Conservation (phyloP, 768 basidiomycete species). For the Suillus subalutaceus region DNA sequence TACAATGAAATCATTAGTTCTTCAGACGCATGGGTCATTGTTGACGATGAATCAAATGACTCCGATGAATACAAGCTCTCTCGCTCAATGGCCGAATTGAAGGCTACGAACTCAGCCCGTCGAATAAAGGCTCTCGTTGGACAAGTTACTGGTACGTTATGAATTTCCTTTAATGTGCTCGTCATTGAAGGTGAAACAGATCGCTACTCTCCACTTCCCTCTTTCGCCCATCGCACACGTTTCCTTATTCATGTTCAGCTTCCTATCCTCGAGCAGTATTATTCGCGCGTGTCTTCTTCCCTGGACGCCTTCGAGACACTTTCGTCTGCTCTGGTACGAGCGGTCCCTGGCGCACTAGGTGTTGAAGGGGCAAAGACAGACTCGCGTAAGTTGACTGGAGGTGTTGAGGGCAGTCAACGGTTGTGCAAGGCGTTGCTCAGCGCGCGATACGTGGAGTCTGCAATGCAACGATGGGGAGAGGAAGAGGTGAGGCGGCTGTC, state of each 20-base stretch:
- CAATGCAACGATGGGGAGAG: constrained; percentile 85
- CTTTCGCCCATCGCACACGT: constrained; percentile 71
- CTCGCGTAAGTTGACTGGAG: constrained; percentile 70
- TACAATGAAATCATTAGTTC: constrained; percentile 83
- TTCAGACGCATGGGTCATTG: constrained; percentile 84
- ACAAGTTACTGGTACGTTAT: constrained; percentile 79
- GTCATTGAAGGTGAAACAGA: constrained; percentile 47
- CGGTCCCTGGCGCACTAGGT: constrained; percentile 88
- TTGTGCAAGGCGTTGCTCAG: constrained; percentile 87
- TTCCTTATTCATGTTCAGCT: constrained; percentile 88
- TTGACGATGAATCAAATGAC: constrained; percentile 61
- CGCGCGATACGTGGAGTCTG: constrained; percentile 68
- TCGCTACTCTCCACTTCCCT: constrained; percentile 88
- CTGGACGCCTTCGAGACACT: constrained; percentile 94
- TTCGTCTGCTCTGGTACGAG: constrained; percentile 84
- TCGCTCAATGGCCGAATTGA: constrained; percentile 42
- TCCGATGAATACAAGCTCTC: constrained; percentile 31
- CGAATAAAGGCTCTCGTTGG: constrained; percentile 84
- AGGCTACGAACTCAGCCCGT: constrained; percentile 82
- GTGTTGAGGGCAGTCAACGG: constrained; percentile 80
- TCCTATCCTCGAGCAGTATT: constrained; percentile 79
- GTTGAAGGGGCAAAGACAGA: constrained; percentile 50
- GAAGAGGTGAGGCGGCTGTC: constrained; percentile 67
- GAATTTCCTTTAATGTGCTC: not conserved
- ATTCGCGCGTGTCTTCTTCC: constrained; percentile 75